A percentile compares a stretch with the other conserved stretches of the same genome.
Conservation (phyloP, 2,329 filamentous ascomycete species). For the Diaporthe amygdali region DNA sequence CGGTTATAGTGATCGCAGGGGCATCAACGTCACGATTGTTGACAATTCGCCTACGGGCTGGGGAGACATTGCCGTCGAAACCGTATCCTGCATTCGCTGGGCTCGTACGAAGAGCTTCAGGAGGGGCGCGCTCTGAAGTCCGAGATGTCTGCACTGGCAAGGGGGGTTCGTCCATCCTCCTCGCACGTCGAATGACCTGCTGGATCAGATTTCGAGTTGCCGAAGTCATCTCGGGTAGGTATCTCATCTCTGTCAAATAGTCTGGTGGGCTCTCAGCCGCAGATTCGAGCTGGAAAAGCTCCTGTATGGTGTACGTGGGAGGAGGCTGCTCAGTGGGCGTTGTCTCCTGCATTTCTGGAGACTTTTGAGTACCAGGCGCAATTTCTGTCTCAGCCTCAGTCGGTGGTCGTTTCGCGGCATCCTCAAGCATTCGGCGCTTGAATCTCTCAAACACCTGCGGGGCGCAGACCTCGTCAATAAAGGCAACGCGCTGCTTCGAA, state of each 20-base stretch:
- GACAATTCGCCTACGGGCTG: not conserved
- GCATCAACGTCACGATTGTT: not conserved
- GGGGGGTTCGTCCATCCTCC: not conserved
- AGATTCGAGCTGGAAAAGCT: not conserved
- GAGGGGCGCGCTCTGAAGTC: too few relatives aligned
- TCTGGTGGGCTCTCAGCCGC: not conserved
- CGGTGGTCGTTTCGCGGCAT: not conserved
- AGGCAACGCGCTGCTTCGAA: not conserved
- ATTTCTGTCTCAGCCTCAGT: too few relatives aligned
- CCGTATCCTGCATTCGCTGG: not conserved
- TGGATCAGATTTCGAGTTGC: not conserved
- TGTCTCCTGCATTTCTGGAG: not conserved
- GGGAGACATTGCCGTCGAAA: not conserved
- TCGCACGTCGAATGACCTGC: not conserved
- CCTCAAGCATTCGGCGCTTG: not conserved
- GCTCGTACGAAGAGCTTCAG: not conserved
- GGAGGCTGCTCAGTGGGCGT: not conserved
- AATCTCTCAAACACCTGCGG: not conserved
- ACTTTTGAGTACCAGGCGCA: not conserved
- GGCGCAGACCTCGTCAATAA: not conserved
- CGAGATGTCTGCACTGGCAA: not conserved
- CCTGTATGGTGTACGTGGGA: not conserved
- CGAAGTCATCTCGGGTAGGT: not conserved
- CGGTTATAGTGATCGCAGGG: not conserved
- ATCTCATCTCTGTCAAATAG: conserved; percentile 1